Percentiles rank a stretch among this genome's conserved stretches.
phyloP scores from a whole-genome alignment of 176 grass and related monocot genomes.

The Triticum aestivum region IWGSC_CS_RefSeq_v2.1 NC_057813.1:721130401-721130900 shows the following conservation, averaged over 20 bases:
- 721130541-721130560: constrained; percentile 81
- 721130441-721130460: constrained; percentile 44
- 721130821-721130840: constrained; percentile 48
- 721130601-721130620: constrained; percentile 24
- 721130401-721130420: constrained; percentile 93
- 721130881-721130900: constrained; percentile 45
- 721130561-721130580: constrained; percentile 59
- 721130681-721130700: constrained; percentile 75
- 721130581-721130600: constrained; percentile 1
- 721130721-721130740: constrained; percentile 83
- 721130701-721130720: constrained; percentile 83
- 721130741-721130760: constrained; percentile 70
- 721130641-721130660: constrained; percentile 59
- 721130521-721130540: constrained; percentile 73
- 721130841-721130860: neutral
- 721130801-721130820: constrained; percentile 66
- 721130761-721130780: constrained; percentile 60
- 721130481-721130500: constrained; percentile 72
- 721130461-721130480: constrained; percentile 88
- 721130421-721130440: constrained; percentile 61
- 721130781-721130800: constrained; percentile 47
- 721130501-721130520: constrained; percentile 26
- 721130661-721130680: constrained; percentile 77
- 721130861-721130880: neutral
- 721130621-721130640: constrained; percentile 69